Evolutionary conservation across 768 basidiomycete genomes (phyloP), one percentile per base, ranked within the genome.

Genomic region (Suillus fuscotomentosus): DNA sequence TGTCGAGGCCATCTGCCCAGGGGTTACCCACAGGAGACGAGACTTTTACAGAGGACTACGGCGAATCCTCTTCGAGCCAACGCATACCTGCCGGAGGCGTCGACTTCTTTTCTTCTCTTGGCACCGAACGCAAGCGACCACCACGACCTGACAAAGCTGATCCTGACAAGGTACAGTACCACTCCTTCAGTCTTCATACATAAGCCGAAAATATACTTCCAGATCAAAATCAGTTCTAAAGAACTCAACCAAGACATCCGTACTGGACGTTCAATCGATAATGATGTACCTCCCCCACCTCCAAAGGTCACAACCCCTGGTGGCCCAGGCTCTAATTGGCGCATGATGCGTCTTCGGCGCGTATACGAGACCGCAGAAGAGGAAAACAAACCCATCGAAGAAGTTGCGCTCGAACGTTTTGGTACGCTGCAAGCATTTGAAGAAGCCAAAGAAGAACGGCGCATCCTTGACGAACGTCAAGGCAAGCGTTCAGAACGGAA

Each of bases 301-400:
- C 76, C 82, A 6, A 86, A 84, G 73, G 72, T 84, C 24, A 74
- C 80, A 62, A 86, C 84, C 0, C 94, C 95, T 0, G 97, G 97
- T 3, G 95, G 94, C 2, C 91, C 95, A 5, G 97, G 97, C 13
- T 94, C 94, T 3, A 88, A 88, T 72, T 99, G 97, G 97, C 88
- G 97, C 17, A 99, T 99, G 97, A 95, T 93, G 89, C 94, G 95
- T 70, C 85, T 99, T 0, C 86, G 89, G 47, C 84, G 92, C 17
- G 90, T 94, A 1, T 96, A 94, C 72, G 97, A 99, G 73, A 85
- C 91, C 3, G 94, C 92, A 0, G 88, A 94, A 64, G 96, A 98
- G 71, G 94, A 96, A 75, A 84, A 86, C 6, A 77, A 81, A 5
- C 72, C 87, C 0, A 73, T 94, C 13, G 89, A 93, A 68, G 85